phyloP scores from a whole-genome alignment of 106 monocot species.

The Vanilla planifolia region DNA sequence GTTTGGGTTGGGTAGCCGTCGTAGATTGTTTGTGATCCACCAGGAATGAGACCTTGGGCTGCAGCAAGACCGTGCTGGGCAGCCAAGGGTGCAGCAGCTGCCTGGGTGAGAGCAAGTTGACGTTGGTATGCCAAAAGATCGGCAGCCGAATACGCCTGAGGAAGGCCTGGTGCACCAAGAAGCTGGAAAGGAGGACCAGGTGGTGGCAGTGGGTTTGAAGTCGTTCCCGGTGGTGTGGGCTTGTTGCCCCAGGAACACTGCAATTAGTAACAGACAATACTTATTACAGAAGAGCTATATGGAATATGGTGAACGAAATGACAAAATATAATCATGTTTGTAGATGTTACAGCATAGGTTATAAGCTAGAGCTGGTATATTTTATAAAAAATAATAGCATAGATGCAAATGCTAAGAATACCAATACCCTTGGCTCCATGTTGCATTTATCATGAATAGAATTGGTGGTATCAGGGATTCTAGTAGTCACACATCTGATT shows the following conservation, averaged over 20 bases:
- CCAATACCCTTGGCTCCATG: no score
- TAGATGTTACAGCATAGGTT: no score
- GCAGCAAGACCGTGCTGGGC: conserved; percentile 45
- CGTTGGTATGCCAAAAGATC: conserved; percentile 69
- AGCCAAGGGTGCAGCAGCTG: conserved; percentile 36
- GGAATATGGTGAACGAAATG: no score
- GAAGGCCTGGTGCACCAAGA: conserved; percentile 23
- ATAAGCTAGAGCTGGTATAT: no score
- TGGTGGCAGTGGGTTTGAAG: conserved; percentile 63
- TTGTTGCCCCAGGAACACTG: conserved; percentile 83
- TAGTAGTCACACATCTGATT: no score
- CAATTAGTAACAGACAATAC: no score
- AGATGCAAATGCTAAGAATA: no score
- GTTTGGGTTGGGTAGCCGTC: conserved; percentile 49
- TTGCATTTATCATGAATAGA: no score
- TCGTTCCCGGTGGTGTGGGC: conserved; percentile 56
- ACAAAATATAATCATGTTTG: no score
- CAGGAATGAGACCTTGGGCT: conserved; percentile 40
- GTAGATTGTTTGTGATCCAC: conserved; percentile 40
- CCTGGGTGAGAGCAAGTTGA: conserved; percentile 45
- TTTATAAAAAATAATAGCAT: no score
- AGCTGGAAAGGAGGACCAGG: conserved; percentile 40
- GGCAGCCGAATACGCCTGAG: conserved; percentile 39
- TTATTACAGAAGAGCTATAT: no score
- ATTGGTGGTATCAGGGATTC: no score